Evolutionary conservation across 1,284 basidiomycete genomes (phyloP), one percentile per base, ranked within the genome.

Genomic region (Melampsora larici-populina): DNA sequence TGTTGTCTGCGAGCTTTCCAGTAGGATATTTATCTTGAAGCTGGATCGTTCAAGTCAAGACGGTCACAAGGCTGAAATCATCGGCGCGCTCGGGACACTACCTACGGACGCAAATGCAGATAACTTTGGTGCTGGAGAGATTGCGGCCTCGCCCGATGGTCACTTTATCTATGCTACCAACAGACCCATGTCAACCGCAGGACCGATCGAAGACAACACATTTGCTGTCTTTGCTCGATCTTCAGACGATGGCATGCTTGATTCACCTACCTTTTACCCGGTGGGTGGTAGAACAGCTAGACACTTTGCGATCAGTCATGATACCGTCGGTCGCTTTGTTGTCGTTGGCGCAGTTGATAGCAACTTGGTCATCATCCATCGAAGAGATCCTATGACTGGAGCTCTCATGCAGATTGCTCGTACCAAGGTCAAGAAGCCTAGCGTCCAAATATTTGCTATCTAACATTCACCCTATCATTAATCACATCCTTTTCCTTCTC

Each of bases 151-250:
- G 11, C 74, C 74, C 5, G 74, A 77, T 33, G 51, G 51, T 31
- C 68, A 70, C 40, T 77, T 77, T 48, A 29, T 77, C 43, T 77
- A 77, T 70, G 31, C 58, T 9, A 69, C 74, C 21, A 77, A 69
- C 48, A 24, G 74, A 29, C 66, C 49, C 15, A 69, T 60, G 29
- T 55, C 68, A 26, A n/a, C 24, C 18, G 24, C 31, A n/a, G 60
- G 74, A 0, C 33, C 49, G 29, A 60, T 48, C 11, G 33, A 46
- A 24, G 74, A 77, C 33, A 69, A 77, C 58, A 69, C 58, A n/a
- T 62, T 77, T 31, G 40, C 55, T 17, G 58, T 77, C 51, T 77
- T 77, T 31, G 17, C 66, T 18, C 33, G 74, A 65, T 31, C 29
- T 65, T 40, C 63, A 26, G 26, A 31, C 1, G 31, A n/a, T 36